These are phyloP conservation scores for Umbelopsis sp. DNA, from an alignment of 371 early-diverging fungal species.

Conservation along the genomic window DNA sequence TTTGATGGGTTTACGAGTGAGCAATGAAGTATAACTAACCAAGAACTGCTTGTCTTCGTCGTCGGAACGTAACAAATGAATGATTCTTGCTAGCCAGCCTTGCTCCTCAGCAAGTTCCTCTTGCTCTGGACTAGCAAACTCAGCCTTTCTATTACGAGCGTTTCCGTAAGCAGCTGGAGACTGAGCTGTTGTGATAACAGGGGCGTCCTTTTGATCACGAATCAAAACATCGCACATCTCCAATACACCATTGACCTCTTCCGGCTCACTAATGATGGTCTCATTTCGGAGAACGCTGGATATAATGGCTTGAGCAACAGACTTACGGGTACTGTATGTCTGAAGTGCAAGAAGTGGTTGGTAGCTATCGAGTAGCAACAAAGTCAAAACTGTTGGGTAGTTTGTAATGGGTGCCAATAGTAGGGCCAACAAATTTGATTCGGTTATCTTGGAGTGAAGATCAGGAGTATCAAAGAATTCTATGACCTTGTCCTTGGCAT, in stretches of 20 bases:
- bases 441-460: constrained; percentile 61
- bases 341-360: constrained; percentile 80
- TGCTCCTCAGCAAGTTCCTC: constrained; percentile 86
- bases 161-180: constrained; percentile 25
- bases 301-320: constrained; percentile 81
- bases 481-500: constrained; percentile 71
- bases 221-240: constrained; percentile 82
- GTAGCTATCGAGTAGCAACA: constrained; percentile 71
- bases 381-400: constrained; percentile 66
- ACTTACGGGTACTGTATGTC: constrained; percentile 76
- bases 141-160: constrained; percentile 28
- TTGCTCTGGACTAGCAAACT: constrained; percentile 53
- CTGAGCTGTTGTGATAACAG: constrained; percentile 28
- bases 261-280: constrained; percentile 69
- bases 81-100: constrained; percentile 79
- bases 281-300: constrained; percentile 66
- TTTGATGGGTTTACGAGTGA: background rate
- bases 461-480: constrained; percentile 59
- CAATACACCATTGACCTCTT: constrained; percentile 81
- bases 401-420: constrained; percentile 76
- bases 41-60: constrained; percentile 76
- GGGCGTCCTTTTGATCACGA: constrained; percentile 76
- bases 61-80: constrained; percentile 76
- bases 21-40: constrained; percentile 35
- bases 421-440: constrained; percentile 64